Evolutionary conservation across 116 monocot genomes (phyloP), one percentile per base, ranked within the genome.

Genomic region (Papilionanthe hybrid): DNA sequence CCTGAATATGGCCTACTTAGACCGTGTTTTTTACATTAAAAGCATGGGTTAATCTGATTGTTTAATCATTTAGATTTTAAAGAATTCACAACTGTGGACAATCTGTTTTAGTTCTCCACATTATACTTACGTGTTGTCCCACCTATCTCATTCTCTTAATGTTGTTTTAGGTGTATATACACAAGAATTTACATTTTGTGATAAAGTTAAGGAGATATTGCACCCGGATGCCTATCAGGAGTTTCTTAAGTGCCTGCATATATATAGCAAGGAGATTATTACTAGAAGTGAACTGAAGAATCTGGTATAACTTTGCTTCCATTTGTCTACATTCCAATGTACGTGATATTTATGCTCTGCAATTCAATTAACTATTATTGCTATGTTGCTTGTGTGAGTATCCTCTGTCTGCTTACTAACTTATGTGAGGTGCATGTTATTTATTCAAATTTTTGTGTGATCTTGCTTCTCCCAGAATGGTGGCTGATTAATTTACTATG

Each of bases 151-250:
- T 55, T 53, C 53, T 28, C 72, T 28, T 79, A 13, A 68, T 81
- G 27, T 18, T 17, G 12, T 29, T 27, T 71, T 81, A 92, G 92
- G 87, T 86, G 81, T 78, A 32, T 88, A 92, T 77, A 71, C 84
- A 7, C 80, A 80, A 72, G 92, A 92, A 76, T 86, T 90, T 37
- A 76, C 43, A 72, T 92, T 86, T 76, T 88, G 82, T 60, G 88
- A 92, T 68, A 90, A 88, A 86, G 90, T 92, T 47, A 92, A 92
- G 85, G 90, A 88, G 79, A 90, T 81, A 55, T 49, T 92, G 79
- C 80, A 88, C 63, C 71, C 82, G 69, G 89, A 86, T 1, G 73
- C 81, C 42, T 89, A 92, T 76, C 92, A 90, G 69, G 92, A 89
- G 77, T 92, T 92, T 76, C 78, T 92, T 77, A 92, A 92, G 84